These are phyloP conservation scores for Lachnellula occidentalis DNA, from an alignment of 2,329 filamentous ascomycete genomes.

Conservation along the genomic window DNA sequence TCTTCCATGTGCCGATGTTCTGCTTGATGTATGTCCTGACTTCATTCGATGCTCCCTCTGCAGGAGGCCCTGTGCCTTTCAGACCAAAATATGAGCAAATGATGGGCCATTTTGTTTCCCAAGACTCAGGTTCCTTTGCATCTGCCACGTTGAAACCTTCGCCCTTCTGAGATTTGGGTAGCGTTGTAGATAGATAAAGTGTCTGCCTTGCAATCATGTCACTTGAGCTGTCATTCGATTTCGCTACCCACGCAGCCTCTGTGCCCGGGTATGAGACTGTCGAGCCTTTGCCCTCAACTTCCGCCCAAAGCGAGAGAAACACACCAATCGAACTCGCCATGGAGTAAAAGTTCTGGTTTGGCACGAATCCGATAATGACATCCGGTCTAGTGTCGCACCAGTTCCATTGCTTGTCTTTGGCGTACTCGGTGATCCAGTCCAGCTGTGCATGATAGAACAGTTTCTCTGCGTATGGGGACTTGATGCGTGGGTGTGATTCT, in stretches of 20 bases:
- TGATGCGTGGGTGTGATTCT: conserved; percentile 32
- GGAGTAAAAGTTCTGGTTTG: conserved; percentile 36
- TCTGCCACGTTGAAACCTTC: conserved; percentile 40
- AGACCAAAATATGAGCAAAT: conserved; percentile 42
- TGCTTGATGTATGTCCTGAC: conserved; percentile 33
- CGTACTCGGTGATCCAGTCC: conserved; percentile 34
- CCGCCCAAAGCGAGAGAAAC: conserved; percentile 34
- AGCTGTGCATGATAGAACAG: conserved; percentile 39
- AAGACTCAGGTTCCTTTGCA: conserved; percentile 31
- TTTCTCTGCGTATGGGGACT: conserved; percentile 31
- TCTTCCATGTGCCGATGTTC: conserved; percentile 30
- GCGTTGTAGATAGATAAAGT: conserved; percentile 37
- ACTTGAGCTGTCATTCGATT: conserved; percentile 36
- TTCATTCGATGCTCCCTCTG: conserved; percentile 27
- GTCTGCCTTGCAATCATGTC: conserved; percentile 38
- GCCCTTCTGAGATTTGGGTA: conserved; percentile 34
- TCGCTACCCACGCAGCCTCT: conserved; percentile 34
- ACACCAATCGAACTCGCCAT: conserved; percentile 34
- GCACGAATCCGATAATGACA: conserved; percentile 38
- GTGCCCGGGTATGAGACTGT: conserved; percentile 36
- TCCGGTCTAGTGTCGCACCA: conserved; percentile 38
- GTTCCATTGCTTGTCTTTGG: conserved; percentile 35
- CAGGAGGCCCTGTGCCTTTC: conserved; percentile 32
- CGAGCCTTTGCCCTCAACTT: conserved; percentile 35
- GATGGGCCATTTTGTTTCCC: conserved; percentile 40